These are phyloP conservation scores for Pseudogymnoascus sp. DNA, from an alignment of 2,329 filamentous ascomycete genomes.

Conservation along the genomic window DNA sequence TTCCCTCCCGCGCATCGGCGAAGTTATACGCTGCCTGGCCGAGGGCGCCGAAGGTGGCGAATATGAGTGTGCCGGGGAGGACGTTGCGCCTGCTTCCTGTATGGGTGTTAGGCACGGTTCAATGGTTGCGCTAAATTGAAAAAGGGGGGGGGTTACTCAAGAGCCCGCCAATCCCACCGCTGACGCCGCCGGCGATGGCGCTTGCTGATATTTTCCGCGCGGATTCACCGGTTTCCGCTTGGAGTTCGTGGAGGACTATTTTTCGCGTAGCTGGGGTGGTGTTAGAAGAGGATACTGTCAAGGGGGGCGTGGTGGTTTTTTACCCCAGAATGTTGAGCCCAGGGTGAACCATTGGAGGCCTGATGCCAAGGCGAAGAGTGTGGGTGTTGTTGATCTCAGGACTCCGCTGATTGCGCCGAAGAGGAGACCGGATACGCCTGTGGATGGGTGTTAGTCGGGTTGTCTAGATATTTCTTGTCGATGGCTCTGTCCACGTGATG, in stretches of 20 bases:
- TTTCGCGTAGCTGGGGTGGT: slow-evolving; percentile 37
- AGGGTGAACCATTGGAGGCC: slow-evolving; percentile 77
- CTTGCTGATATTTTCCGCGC: slow-evolving; percentile 60
- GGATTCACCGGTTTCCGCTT: slow-evolving; percentile 36
- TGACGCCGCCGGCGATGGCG: slow-evolving; percentile 61
- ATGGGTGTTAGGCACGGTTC: slow-evolving; percentile 1
- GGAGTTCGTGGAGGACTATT: slow-evolving; percentile 41
- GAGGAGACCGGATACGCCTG: slow-evolving; percentile 55
- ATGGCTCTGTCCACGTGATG: slow-evolving; percentile 16
- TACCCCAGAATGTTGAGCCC: slow-evolving; percentile 70
- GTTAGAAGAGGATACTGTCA: neutral
- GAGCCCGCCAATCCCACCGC: slow-evolving; percentile 56
- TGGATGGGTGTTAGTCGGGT: slow-evolving; percentile 12
- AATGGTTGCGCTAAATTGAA: neutral
- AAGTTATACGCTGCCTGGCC: slow-evolving; percentile 51
- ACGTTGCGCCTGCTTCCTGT: slow-evolving; percentile 47
- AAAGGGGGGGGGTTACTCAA: slow-evolving; percentile 36
- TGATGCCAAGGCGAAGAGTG: slow-evolving; percentile 63
- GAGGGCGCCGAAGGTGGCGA: slow-evolving; percentile 47
- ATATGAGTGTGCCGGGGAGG: slow-evolving; percentile 52
- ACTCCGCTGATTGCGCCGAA: slow-evolving; percentile 66
- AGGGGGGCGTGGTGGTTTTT: slow-evolving; percentile 23
- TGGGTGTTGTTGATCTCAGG: slow-evolving; percentile 57
- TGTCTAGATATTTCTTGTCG: neutral
- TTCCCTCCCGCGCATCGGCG: slow-evolving; percentile 35